A percentile compares a stretch with the other conserved stretches of the same genome.
phyloP scores from a whole-genome alignment of 2,329 filamentous ascomycete genomes.

The Paraphaeosphaeria minitans region DNA sequence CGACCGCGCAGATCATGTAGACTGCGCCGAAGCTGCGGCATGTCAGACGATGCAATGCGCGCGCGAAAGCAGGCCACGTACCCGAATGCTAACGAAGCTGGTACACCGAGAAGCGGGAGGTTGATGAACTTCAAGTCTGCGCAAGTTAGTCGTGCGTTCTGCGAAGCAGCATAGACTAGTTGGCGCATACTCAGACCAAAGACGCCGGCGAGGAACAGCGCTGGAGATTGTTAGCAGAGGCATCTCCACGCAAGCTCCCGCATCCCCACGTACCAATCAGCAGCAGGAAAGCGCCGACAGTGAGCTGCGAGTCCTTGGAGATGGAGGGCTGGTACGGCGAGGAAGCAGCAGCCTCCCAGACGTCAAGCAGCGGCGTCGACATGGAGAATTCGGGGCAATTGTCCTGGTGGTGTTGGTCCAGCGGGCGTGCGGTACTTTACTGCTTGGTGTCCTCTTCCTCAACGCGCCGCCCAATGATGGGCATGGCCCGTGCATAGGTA shows the following conservation, averaged over 20 bases:
- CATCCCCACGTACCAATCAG: constrained; percentile 59
- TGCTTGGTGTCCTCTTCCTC: constrained; percentile 39
- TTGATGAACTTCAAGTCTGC: constrained; percentile 81
- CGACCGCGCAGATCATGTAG: constrained; percentile 98
- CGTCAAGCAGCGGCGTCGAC: constrained; percentile 68
- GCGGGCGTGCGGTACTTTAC: constrained; percentile 16
- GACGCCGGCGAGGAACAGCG: constrained; percentile 71
- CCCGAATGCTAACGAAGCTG: constrained; percentile 89
- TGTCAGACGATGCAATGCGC: constrained; percentile 2
- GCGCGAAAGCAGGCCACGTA: constrained; percentile 56
- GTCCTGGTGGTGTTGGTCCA: constrained; percentile 9
- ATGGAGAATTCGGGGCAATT: constrained; percentile 34
- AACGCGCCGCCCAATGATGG: background rate
- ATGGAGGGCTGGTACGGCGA: constrained; percentile 82
- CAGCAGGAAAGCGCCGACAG: constrained; percentile 77
- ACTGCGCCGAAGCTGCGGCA: constrained; percentile 82
- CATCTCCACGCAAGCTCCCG: constrained; percentile 13
- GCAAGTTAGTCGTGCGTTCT: constrained; percentile 10
- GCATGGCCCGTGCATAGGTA: constrained; percentile 17
- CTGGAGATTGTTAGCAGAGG: constrained; percentile 47
- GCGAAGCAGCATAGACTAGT: background rate
- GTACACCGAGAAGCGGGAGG: constrained; percentile 77
- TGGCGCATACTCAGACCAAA: constrained; percentile 79
- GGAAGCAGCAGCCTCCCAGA: constrained; percentile 92
- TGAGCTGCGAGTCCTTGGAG: constrained; percentile 83